phyloP scores from a whole-genome alignment of 2,329 filamentous ascomycete species.

The Cladobotryum mycophilum region DNA sequence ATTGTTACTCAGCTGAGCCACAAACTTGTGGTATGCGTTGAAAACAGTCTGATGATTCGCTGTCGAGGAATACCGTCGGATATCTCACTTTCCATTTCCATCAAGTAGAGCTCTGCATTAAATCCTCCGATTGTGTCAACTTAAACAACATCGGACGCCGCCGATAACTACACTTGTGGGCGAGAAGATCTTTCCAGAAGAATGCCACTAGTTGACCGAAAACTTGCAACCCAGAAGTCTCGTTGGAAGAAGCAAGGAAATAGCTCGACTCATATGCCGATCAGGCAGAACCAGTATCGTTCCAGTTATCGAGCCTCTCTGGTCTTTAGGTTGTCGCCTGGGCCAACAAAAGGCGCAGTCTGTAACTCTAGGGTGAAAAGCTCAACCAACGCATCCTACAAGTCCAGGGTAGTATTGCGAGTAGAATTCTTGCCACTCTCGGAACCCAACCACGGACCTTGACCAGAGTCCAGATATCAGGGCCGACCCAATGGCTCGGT shows the following conservation, averaged over 20 bases:
- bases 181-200: too few species aligned
- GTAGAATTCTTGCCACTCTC: not conserved
- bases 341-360: conserved; percentile 8
- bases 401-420: conserved; percentile 9
- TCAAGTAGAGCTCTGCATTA: not conserved
- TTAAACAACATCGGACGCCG: too few species aligned
- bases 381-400: conserved; percentile 23
- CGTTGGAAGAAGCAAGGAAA: not conserved
- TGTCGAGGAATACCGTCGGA: too few species aligned
- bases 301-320: not conserved
- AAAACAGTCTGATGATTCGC: too few species aligned
- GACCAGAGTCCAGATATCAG: not conserved
- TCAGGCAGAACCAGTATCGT: not conserved
- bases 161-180: not conserved
- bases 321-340: conserved; percentile 4
- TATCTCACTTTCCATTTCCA: not conserved
- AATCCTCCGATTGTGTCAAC: too few species aligned
- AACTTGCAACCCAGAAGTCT: not conserved
- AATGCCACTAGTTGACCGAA: not conserved
- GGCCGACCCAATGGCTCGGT: conserved; percentile 5
- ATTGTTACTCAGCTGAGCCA: conserved; percentile 8
- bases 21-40: not conserved
- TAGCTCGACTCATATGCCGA: not conserved
- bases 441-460: not conserved
- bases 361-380: not conserved